Evolutionary conservation across 2,329 filamentous ascomycete genomes (phyloP), one percentile per base, ranked within the genome.

Genomic region (Paecilomyces variotii): DNA sequence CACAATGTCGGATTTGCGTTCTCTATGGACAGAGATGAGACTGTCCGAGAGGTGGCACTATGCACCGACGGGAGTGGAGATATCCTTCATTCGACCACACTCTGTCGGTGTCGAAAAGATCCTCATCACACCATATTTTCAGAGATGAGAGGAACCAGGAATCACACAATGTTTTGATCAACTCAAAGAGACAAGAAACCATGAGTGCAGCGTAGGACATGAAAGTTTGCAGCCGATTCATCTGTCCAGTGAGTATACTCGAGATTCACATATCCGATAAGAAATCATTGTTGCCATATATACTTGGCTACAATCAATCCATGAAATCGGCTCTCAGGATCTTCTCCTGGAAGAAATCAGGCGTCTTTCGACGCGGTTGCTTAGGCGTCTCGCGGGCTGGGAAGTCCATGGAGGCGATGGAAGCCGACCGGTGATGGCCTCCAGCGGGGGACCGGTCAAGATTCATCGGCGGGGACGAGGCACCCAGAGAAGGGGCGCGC

Each of bases 241-340:
- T n/a, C 4, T 39, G 19, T 54, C 53, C 24, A 12, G n/a, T 45
- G 24, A 56, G 25, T 49, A 55, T 49, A 56, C 45, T 19, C 45
- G 52, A 56, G 28, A 53, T 30, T 56, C 25, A 45, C 25, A 24
- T 32, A 32, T 53, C n/a, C 11, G 39, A 55, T 26, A 50, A 57
- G 30, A 54, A 54, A 54, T 25, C 9, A 52, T 39, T n/a, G 11
- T 27, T 52, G 49, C 49, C 49, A 25, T 19, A 4, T 14, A 11
- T 26, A n/a, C n/a, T 11, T 19, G 6, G 26, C 49, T 52, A 27
- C 6, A 55, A 45, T 65, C 81, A 96, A 71, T 97, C 92, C 91
- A 97, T 97, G 69, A 99, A 97, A 70, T 99, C 94, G 53, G 93
- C 94, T 78, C 96, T 94, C 65, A 99, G 82, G 68, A 99, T 97